phyloP scores from a whole-genome alignment of 345 rosid species.

The Hibiscus tridactylites region DNA sequence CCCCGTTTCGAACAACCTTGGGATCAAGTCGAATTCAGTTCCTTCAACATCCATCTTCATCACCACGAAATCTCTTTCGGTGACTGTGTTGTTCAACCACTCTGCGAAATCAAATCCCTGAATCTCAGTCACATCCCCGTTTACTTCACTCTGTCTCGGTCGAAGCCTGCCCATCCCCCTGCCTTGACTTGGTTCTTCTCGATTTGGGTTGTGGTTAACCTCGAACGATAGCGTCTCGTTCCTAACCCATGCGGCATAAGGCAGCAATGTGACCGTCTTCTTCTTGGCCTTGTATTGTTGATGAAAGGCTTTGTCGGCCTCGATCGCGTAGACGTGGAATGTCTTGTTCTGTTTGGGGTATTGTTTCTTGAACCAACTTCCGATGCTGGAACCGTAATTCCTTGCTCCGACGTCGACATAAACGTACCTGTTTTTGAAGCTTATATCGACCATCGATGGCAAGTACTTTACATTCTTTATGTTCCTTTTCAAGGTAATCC shows the following conservation, averaged over 20 bases:
- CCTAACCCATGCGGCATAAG: constrained; percentile 94
- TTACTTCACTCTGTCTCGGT: constrained; percentile 21
- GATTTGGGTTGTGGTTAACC: constrained; percentile 65
- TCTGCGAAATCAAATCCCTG: constrained; percentile 87
- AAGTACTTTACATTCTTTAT: constrained; percentile 66
- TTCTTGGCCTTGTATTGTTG: constrained; percentile 61
- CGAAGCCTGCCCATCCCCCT: constrained; percentile 97
- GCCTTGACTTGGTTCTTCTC: constrained; percentile 31
- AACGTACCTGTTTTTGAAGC: constrained; percentile 79
- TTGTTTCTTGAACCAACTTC: constrained; percentile 87
- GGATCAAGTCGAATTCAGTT: constrained; percentile 86
- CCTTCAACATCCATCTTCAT: constrained; percentile 99
- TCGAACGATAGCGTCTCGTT: constrained; percentile 87
- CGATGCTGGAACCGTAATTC: constrained; percentile 94
- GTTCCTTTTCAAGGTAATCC: constrained; percentile 83
- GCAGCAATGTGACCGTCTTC: constrained; percentile 56
- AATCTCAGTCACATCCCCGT: constrained; percentile 58
- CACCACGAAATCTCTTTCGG: constrained; percentile 80
- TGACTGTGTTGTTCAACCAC: constrained; percentile 78
- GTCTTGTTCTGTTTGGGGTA: constrained; percentile 93
- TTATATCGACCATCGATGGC: constrained; percentile 74
- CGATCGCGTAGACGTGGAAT: constrained; percentile 79
- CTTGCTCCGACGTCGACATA: constrained; percentile 95
- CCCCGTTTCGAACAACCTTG: constrained; percentile 69
- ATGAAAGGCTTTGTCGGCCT: constrained; percentile 72